Evolutionary conservation across 2,329 filamentous ascomycete genomes (phyloP).

Genomic region (Epichloe glyceriae): DNA sequence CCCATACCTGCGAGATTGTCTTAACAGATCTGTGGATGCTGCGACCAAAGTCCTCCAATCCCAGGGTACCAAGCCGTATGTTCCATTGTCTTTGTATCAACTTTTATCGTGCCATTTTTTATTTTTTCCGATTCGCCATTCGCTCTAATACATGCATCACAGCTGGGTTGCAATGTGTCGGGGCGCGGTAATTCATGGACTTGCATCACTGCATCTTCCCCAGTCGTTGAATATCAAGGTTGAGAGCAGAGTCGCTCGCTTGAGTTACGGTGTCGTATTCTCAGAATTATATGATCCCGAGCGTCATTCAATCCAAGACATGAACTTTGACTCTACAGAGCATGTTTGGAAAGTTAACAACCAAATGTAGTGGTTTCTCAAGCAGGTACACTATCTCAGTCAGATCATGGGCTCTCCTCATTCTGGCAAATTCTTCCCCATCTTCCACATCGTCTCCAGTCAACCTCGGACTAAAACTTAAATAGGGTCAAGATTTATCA

Average conservation of each 20-base stretch:
- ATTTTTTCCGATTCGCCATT: background rate
- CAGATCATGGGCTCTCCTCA: background rate
- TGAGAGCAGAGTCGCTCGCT: slow-evolving; percentile 13
- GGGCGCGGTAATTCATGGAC: slow-evolving; percentile 18
- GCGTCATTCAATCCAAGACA: slow-evolving; percentile 6
- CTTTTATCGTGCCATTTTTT: background rate
- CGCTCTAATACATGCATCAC: background rate
- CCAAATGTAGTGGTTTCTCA: slow-evolving; percentile 19
- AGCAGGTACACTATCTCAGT: background rate
- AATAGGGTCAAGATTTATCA: background rate
- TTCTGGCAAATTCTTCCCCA: background rate
- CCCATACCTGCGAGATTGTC: slow-evolving; percentile 13
- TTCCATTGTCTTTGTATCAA: slow-evolving; percentile 2
- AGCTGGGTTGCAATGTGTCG: slow-evolving; percentile 25
- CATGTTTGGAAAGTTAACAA: background rate
- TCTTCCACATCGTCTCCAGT: background rate
- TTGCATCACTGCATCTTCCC: slow-evolving; percentile 2
- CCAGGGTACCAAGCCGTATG: slow-evolving; percentile 20
- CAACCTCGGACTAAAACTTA: background rate
- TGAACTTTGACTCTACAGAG: background rate
- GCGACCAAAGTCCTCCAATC: slow-evolving; percentile 17
- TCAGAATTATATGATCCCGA: background rate
- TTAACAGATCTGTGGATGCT: slow-evolving; percentile 3
- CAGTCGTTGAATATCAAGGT: slow-evolving; percentile 8
- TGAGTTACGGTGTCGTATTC: slow-evolving; percentile 14